A percentile compares a stretch with the other conserved stretches of the same genome.
These are phyloP conservation scores for Pestalotiopsis sp. DNA, from an alignment of 2,329 filamentous ascomycete species.

Conservation along the genomic window DNA sequence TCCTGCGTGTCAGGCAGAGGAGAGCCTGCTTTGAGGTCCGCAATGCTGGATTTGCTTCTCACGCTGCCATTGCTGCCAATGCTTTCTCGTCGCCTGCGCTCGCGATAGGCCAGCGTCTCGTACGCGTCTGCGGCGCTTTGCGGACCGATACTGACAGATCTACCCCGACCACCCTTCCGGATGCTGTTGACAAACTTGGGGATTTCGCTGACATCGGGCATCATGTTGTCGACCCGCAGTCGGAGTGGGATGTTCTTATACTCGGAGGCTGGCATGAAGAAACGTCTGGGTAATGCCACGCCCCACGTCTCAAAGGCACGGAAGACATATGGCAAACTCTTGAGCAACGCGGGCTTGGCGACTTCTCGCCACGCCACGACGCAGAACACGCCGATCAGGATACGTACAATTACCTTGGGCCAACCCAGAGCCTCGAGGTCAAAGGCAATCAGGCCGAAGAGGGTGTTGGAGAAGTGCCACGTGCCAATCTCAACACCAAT, in stretches of 20 bases:
- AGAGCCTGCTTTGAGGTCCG: conserved; percentile 34
- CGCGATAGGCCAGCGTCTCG: conserved; percentile 89
- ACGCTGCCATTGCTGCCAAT: conserved; percentile 53
- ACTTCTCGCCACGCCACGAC: conserved; percentile 90
- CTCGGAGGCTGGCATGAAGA: conserved; percentile 88
- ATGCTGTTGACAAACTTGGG: conserved; percentile 82
- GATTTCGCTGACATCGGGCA: conserved; percentile 87
- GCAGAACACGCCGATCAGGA: conserved; percentile 78
- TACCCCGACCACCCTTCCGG: conserved; percentile 73
- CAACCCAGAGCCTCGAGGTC: conserved; percentile 68
- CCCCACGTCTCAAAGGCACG: conserved; percentile 80
- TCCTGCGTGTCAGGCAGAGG: conserved; percentile 27
- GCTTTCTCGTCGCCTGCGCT: conserved; percentile 61
- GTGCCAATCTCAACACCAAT: conserved; percentile 82
- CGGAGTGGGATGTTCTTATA: conserved; percentile 81
- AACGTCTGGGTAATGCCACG: conserved; percentile 80
- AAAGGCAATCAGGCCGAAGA: conserved; percentile 57
- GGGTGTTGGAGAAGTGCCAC: conserved; percentile 75
- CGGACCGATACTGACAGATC: conserved; percentile 87
- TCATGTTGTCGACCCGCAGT: conserved; percentile 77
- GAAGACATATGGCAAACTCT: conserved; percentile 81
- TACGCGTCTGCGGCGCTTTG: conserved; percentile 97
- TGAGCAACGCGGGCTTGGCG: conserved; percentile 83
- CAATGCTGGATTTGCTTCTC: conserved; percentile 45
- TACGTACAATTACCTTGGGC: conserved; percentile 64